A percentile compares a stretch with the other conserved stretches of the same genome.
Evolutionary conservation across 164 flowering plant genomes (phyloP).

Genomic region (Berberis vulgaris): DNA sequence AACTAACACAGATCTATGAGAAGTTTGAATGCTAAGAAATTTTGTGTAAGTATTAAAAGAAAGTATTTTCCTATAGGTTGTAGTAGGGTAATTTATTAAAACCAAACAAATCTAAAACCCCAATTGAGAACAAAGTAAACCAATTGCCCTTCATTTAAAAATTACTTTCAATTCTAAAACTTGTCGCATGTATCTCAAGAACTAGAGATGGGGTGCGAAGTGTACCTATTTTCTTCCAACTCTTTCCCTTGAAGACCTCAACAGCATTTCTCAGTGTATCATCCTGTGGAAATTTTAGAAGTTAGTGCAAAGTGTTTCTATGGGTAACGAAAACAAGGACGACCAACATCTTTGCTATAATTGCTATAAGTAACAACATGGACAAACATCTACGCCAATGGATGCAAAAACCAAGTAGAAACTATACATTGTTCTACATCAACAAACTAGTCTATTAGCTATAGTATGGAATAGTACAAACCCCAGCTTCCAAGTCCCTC

Average conservation of each 20-base stretch:
- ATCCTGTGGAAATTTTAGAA: constrained; percentile 41
- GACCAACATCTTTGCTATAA: neutral
- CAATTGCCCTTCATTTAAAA: too few relatives aligned
- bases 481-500: neutral
- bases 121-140: too few relatives aligned
- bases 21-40: too few relatives aligned
- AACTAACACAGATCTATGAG: too few relatives aligned
- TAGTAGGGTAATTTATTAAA: too few relatives aligned
- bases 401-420: neutral
- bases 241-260: constrained; percentile 59
- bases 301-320: neutral
- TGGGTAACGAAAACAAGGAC: too few relatives aligned
- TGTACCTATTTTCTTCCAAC: constrained; percentile 97
- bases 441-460: too few relatives aligned
- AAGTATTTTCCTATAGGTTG: too few relatives aligned
- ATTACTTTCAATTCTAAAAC: too few relatives aligned
- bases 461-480: neutral
- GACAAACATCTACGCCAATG: neutral
- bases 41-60: too few relatives aligned
- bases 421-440: neutral
- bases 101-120: too few relatives aligned
- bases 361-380: neutral
- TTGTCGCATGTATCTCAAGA: neutral
- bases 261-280: constrained; percentile 83
- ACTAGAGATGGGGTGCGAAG: neutral